Evolutionary conservation across 306 rosid species (phyloP).

Genomic region (Rosa rugosa): DNA sequence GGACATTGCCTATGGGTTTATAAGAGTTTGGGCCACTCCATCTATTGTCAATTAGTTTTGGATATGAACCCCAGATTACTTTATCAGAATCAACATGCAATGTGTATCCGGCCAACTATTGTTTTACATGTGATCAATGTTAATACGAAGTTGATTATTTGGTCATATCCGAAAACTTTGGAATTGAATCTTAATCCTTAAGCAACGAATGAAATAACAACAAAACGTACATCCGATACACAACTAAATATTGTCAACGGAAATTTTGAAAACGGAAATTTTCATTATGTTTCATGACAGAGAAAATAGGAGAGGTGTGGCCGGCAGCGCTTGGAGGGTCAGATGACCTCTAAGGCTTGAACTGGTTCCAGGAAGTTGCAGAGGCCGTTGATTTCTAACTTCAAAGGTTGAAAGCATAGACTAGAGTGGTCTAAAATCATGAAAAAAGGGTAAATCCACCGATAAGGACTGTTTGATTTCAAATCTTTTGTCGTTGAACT

Average conservation of each 20-base stretch:
- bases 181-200: not conserved
- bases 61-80: too few relatives aligned
- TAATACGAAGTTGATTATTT: not conserved
- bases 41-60: too few relatives aligned
- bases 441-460: not conserved
- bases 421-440: not conserved
- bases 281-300: not conserved
- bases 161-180: not conserved
- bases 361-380: constrained; percentile 2
- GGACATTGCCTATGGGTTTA: too few relatives aligned
- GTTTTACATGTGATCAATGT: not conserved
- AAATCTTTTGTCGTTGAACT: not conserved
- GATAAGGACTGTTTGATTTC: not conserved
- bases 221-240: not conserved
- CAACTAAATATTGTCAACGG: not conserved
- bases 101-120: not conserved
- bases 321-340: not conserved
- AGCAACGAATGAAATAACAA: not conserved
- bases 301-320: not conserved
- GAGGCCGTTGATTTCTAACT: not conserved
- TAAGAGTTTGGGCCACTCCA: too few relatives aligned
- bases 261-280: not conserved
- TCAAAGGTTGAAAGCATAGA: not conserved
- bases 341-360: not conserved
- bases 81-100: too few relatives aligned